Conservation (phyloP, 805 yeast species). For the Pichia deserticola region DNA sequence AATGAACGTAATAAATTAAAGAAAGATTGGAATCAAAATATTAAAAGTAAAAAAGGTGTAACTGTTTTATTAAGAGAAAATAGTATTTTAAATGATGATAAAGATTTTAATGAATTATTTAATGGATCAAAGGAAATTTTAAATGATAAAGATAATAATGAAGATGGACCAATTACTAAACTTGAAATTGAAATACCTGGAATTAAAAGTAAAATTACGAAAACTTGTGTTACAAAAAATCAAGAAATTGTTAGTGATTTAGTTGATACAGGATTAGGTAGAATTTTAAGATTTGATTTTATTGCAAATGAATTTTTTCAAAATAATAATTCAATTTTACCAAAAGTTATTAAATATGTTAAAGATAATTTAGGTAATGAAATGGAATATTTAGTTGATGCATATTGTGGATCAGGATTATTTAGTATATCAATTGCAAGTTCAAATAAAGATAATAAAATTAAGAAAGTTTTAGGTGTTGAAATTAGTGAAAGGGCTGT, state of each 20-base stretch:
- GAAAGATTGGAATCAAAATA: conserved; percentile 28
- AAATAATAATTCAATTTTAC: conserved; percentile 86
- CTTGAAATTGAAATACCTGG: conserved; percentile 6
- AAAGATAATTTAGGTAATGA: conserved; percentile 48
- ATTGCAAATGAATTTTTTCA: conserved; percentile 96
- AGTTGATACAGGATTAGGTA: conserved; percentile 42
- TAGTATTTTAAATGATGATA: conserved; percentile 31
- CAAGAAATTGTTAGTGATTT: conserved; percentile 76
- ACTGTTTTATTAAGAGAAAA: conserved; percentile 81
- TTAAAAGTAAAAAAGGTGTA: conserved; percentile 53
- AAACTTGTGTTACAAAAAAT: conserved; percentile 72
- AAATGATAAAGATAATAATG: conserved; percentile 17
- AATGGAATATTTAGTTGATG: conserved; percentile 70
- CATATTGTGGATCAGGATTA: conserved; percentile 94
- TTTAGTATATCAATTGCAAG: conserved; percentile 79
- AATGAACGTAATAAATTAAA: conserved; percentile 58
- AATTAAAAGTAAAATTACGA: conserved; percentile 27
- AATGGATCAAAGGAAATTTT: too few species aligned
- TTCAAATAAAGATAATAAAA: conserved; percentile 35
- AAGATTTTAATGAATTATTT: too few species aligned
- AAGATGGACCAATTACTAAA: conserved; percentile 1
- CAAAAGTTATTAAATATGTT: conserved; percentile 76
- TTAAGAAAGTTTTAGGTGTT: conserved; percentile 84
- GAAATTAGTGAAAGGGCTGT: conserved; percentile 91
- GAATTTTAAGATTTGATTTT: conserved; percentile 60